Evolutionary conservation across 2,329 filamentous ascomycete genomes (phyloP), one percentile per base, ranked within the genome.

Genomic region (Aspergillus udagawae): DNA sequence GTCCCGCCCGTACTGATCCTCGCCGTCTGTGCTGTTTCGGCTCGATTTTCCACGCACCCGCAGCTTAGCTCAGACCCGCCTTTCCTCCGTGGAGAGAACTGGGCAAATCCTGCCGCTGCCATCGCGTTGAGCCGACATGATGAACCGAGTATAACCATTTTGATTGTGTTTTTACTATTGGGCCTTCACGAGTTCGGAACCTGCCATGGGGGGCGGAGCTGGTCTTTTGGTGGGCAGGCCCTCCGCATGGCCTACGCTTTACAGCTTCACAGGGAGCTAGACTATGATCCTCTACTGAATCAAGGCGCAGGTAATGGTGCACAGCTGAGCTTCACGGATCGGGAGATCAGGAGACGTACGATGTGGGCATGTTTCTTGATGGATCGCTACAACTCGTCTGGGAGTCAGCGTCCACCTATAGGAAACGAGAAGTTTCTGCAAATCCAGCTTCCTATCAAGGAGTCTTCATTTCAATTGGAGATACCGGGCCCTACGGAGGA

Each of bases 341-440:
- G 91, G 28, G 94, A 99, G 72, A 97, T 97, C 54, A 84, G 94
- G 59, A 82, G 94, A 64, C 85, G 94, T 56, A 94, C 92, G 2
- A 97, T 99, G 93, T 99, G 94, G 94, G 90, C 92, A 12, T 97
- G 93, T 70, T 96, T 96, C 68, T 75, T 97, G 56, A 97, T 97
- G 92, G 94, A 99, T 71, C 86, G 93, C 0, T 97, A 97, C 79
- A 97, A 95, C 74, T 97, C 93, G 0, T 97, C 92, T 1, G 93
- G 94, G 1, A 95, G 91, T 2, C 92, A 97, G 67, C 84, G 93
- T 41, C 94, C 94, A 21, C 90, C 91, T 53, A 96, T 97, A 65
- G 88, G 96, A 54, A 88, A 90, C 63, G 92, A 97, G 72, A 90
- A 94, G 63, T 91, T 90, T 55, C 83, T 97, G 60, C 88, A 91